Evolutionary conservation across 2,329 filamentous ascomycete genomes (phyloP), one percentile per base, ranked within the genome.

Genomic region (Exophiala aquamarina): DNA sequence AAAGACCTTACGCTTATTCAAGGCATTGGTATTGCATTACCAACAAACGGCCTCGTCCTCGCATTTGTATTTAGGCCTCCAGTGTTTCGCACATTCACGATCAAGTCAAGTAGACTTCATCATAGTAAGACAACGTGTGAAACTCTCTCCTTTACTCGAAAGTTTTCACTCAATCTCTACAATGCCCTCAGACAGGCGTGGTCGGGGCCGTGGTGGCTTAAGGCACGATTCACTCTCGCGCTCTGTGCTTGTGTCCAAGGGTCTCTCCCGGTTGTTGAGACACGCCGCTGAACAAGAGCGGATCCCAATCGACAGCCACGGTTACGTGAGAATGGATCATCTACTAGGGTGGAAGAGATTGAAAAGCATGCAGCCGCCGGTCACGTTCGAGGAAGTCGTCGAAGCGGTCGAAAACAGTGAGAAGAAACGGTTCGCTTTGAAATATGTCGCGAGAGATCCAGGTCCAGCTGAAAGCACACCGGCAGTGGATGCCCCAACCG

Each of bases 371-470:
- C 76, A 87, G 52, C 57, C 57, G 9, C 42, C 50, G 3, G 79
- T 86, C n/a, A 87, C 85, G 0, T 79, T 95, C 47, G 70, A 75
- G 2, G 92, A 96, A 57, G 76, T 98, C 54, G 74, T 79, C 44
- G 66, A 75, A 8, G 77, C 85, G 13, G 90, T 96, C 10, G 68
- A 73, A 11, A 78, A 79, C 39, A 94, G 89, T 63, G 87, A 92
- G 62, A 98, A 98, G 72, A 87, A 96, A 68, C 87, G 93, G 31
- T 98, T 94, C 73, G 81, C 83, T 2, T 75, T 97, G 62, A 84
- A 89, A 43, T 79, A 79, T 36, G 77, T 67, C 6, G 42, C 21
- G 3, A 21, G 13, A n/a, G 34, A 38, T 13, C 34, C 8, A 2
- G 19, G 56, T 61, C 58, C 23, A 55, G 54, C 33, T 50, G 42